These are phyloP conservation scores for Platismatia glauca DNA, from an alignment of 495 filamentous ascomycete genomes.

Conservation along the genomic window DNA sequence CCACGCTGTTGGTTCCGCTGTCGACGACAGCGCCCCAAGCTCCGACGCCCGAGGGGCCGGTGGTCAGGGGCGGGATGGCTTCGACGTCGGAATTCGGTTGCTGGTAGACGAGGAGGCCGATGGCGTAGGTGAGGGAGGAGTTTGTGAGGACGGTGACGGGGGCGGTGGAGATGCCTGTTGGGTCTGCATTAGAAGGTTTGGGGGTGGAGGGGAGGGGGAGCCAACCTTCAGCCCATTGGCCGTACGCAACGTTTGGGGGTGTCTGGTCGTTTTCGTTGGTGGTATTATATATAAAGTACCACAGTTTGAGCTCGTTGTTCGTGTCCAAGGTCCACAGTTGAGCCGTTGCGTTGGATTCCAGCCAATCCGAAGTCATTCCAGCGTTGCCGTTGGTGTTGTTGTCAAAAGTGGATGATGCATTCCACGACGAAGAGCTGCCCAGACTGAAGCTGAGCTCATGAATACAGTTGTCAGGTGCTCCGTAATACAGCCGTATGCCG, in stretches of 20 bases:
- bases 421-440: not conserved
- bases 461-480: constrained; percentile 4
- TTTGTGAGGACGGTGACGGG: not conserved
- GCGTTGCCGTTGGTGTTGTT: constrained; percentile 6
- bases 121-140: constrained; percentile 3
- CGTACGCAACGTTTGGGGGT: not conserved
- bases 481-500: constrained; percentile 10
- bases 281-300: not conserved
- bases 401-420: not conserved
- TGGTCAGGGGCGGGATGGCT: not conserved
- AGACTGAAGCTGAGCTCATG: constrained; percentile 1
- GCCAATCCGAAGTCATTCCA: not conserved
- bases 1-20: not conserved
- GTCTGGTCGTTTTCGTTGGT: not conserved
- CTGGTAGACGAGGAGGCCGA: not conserved
- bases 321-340: constrained; percentile 1
- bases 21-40: constrained; percentile 1
- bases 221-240: not conserved
- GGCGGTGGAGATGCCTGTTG: constrained; percentile 3
- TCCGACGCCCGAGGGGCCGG: not conserved
- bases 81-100: not conserved
- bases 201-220: not conserved
- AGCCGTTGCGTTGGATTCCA: not conserved
- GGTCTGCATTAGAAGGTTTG: not conserved
- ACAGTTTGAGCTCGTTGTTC: not conserved